Base-by-base conservation (phyloP, 2,329 filamentous ascomycete species). In the Fusarium circinatum region DNA sequence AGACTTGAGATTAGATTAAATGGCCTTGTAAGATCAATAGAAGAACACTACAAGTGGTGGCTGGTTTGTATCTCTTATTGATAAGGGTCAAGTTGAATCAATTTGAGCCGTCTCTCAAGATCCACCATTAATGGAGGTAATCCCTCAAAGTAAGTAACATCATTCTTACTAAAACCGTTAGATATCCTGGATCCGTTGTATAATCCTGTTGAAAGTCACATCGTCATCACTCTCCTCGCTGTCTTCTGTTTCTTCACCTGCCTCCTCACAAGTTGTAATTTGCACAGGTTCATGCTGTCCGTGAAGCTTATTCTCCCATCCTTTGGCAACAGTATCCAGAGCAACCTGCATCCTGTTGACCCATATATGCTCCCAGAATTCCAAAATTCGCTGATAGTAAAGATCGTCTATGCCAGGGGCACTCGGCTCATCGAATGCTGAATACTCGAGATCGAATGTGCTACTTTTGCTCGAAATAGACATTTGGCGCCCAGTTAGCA, bases 181-280 rank as follows among this genome's bases (percentile, higher is more conserved):
- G 22, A 49, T n/a, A 14, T 32, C 48, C 8, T 51, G 48, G 8
- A 51, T 51, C 28, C 0, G 15, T 10, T 51, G 28, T 14, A 51
- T 10, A 10, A 51, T 5, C 0, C 2, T 14, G 22, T 32, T 20
- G 1, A 51, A 51, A 1, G 0, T 14, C 3, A 0, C 22, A 5
- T 32, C 47, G 4, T n/a, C 47, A 32, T 18, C 15, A 4, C 2
- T 1, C 3, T 8, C 14, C 10, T 6, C 2, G 1, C 10, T 13
- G 28, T 17, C 0, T 13, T 0, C 0, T n/a, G 28, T 14, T 13
- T 5, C 22, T 24, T 24, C 0, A 1, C 0, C 3, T 14, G 3
- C 15, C 17, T 51, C 47, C 15, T 32, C 22, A 3, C 48, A 51
- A 24, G 28, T 51, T 1, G 22, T 24, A 14, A 51, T 5, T 24